Evolutionary conservation across 768 basidiomycete genomes (phyloP).

Genomic region (Mycena sanguinolenta): DNA sequence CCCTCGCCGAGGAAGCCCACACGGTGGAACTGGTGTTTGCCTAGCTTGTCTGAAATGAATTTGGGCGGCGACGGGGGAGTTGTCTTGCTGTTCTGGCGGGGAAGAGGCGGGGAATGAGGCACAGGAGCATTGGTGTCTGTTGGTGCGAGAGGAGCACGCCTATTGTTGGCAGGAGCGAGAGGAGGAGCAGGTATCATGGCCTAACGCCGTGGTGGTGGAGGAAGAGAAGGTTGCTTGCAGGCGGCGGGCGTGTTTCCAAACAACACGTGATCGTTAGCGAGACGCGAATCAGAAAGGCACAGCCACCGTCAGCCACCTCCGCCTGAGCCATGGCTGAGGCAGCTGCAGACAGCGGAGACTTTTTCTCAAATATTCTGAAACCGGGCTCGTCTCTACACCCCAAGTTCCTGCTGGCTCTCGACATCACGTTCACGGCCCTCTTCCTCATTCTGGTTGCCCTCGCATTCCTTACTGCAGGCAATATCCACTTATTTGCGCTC

Average conservation of each 20-base stretch:
- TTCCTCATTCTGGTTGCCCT: conserved; percentile 70
- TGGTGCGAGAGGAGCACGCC: conserved; percentile 49
- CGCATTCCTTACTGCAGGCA: conserved; percentile 73
- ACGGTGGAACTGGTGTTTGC: conserved; percentile 70
- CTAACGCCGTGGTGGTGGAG: conserved; percentile 47
- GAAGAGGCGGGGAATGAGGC: conserved; percentile 72
- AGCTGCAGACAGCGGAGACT: conserved; percentile 33
- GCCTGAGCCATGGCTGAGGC: conserved; percentile 2
- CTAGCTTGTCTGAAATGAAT: conserved; percentile 76
- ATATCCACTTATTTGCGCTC: conserved; percentile 75
- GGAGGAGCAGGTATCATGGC: conserved; percentile 47
- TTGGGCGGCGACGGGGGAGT: conserved; percentile 86
- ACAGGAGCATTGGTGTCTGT: conserved; percentile 48
- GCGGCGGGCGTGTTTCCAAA: neutral
- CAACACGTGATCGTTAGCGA: conserved; percentile 18
- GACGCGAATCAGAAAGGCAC: no score
- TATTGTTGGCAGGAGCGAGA: conserved; percentile 50
- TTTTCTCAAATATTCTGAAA: conserved; percentile 71
- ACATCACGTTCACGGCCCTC: conserved; percentile 70
- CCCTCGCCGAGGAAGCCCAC: conserved; percentile 95
- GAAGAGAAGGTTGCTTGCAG: neutral
- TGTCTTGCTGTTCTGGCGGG: conserved; percentile 86
- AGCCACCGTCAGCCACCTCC: no score
- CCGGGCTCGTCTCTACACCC: conserved; percentile 86
- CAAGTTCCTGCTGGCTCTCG: conserved; percentile 72